phyloP scores from a whole-genome alignment of 805 yeast species.

The Wickerhamomyces chambardii region DNA sequence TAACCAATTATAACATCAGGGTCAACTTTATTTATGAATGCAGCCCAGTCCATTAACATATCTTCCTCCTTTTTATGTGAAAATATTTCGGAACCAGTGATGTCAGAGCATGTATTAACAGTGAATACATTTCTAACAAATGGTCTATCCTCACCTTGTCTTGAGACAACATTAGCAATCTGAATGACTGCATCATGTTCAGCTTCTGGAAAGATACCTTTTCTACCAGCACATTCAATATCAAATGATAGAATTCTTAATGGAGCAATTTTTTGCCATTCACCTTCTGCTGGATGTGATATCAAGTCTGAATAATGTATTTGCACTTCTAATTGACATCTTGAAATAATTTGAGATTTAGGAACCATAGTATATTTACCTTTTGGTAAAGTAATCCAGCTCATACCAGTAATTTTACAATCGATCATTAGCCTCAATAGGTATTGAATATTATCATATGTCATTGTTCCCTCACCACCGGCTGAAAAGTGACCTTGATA shows the following conservation, averaged over 20 bases:
- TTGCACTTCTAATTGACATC: slow-evolving; percentile 78
- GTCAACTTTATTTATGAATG: slow-evolving; percentile 76
- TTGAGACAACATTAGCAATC: slow-evolving; percentile 89
- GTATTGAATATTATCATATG: slow-evolving; percentile 88
- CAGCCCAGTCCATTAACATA: slow-evolving; percentile 80
- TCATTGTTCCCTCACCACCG: slow-evolving; percentile 41
- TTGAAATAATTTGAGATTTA: slow-evolving; percentile 39
- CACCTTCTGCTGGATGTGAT: slow-evolving; percentile 86
- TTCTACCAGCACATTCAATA: slow-evolving; percentile 97
- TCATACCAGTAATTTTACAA: slow-evolving; percentile 90
- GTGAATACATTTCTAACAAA: slow-evolving; percentile 94
- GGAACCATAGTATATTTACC: slow-evolving; percentile 50
- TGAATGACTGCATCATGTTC: slow-evolving; percentile 91
- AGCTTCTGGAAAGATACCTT: slow-evolving; percentile 95
- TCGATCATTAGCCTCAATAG: slow-evolving; percentile 86
- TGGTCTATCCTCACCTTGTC: slow-evolving; percentile 77
- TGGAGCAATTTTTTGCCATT: slow-evolving; percentile 91
- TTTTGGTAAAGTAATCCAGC: slow-evolving; percentile 88
- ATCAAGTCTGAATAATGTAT: slow-evolving; percentile 61
- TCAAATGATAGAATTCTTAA: slow-evolving; percentile 89
- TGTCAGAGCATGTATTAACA: slow-evolving; percentile 82
- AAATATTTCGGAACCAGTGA: slow-evolving; percentile 86
- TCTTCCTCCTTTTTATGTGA: slow-evolving; percentile 70
- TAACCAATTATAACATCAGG: slow-evolving; percentile 97
- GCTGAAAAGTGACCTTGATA: slow-evolving; percentile 57